Conservation (phyloP, 345 rosid species). For the Euphorbia peplus region DNA sequence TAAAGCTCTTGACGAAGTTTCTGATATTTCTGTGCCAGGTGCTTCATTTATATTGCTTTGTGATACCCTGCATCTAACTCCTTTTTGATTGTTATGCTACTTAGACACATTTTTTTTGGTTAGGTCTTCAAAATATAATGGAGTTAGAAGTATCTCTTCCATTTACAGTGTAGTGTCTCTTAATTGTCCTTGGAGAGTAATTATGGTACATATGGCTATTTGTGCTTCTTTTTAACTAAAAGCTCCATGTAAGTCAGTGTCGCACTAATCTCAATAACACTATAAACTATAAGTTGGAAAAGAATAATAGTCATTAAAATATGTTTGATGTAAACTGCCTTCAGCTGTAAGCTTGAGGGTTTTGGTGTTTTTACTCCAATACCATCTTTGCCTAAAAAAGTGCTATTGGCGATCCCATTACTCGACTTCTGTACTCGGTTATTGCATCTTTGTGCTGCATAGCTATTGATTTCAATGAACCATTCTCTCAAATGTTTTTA, state of each 20-base stretch:
- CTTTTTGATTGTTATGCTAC: not conserved
- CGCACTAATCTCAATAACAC: not conserved
- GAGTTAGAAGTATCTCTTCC: not conserved
- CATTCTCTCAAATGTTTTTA: not conserved
- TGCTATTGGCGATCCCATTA: not conserved
- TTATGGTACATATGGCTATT: not conserved
- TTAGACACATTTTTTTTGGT: not conserved
- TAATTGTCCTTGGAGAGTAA: not conserved
- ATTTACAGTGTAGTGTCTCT: not conserved
- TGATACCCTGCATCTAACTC: not conserved
- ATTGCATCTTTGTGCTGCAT: not conserved
- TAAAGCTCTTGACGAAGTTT: conserved; percentile 83
- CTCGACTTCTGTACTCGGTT: not conserved
- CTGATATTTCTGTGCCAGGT: conserved; percentile 95
- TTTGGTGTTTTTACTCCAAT: not conserved
- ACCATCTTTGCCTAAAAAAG: not conserved
- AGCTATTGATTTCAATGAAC: not conserved
- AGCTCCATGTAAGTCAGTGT: not conserved
- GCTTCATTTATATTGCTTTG: conserved; percentile 6
- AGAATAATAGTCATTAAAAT: not conserved
- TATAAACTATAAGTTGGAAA: not conserved
- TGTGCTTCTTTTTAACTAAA: not conserved
- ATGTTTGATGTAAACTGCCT: not conserved
- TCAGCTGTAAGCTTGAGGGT: not conserved
- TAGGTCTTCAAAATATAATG: not conserved